These are phyloP conservation scores for Cicer pinnatifidum DNA, from an alignment of 306 rosid species.

Conservation along the genomic window DNA sequence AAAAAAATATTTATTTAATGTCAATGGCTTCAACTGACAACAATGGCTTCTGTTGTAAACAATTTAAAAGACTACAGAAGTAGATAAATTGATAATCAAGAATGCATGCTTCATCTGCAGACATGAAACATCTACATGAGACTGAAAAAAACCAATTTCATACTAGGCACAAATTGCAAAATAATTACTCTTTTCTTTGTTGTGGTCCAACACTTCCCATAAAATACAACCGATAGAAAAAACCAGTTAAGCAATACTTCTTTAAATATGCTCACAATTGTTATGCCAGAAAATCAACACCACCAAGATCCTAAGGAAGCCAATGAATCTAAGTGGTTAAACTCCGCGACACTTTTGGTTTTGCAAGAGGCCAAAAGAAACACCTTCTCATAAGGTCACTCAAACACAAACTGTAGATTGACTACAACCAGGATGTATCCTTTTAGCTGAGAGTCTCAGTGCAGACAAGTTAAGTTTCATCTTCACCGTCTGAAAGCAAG, in stretches of 20 bases:
- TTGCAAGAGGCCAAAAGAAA: conserved; percentile 31
- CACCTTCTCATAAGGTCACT: neutral
- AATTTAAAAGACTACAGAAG: neutral
- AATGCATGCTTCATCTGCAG: neutral
- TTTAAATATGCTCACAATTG: conserved; percentile 11
- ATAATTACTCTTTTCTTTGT: neutral
- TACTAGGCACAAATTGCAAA: conserved; percentile 1
- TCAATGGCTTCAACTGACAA: neutral
- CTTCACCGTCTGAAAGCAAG: conserved; percentile 77
- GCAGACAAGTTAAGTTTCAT: conserved; percentile 51
- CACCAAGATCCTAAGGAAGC: conserved; percentile 2
- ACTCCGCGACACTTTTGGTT: neutral
- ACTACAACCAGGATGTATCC: conserved; percentile 11
- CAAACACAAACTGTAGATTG: conserved; percentile 9
- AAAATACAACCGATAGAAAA: conserved; percentile 16
- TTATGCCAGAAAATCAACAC: conserved; percentile 17
- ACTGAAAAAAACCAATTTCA: neutral
- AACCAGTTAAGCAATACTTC: neutral
- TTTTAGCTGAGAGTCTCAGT: conserved; percentile 28
- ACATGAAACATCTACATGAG: neutral
- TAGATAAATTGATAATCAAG: neutral
- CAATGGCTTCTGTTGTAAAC: neutral
- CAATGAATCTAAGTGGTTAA: conserved; percentile 5
- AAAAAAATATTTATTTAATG: too few species aligned
- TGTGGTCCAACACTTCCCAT: neutral